Evolutionary conservation across 2,329 filamentous ascomycete species (phyloP), one percentile per base, ranked within the genome.

Genomic region (Aspergillus pseudoterreus): DNA sequence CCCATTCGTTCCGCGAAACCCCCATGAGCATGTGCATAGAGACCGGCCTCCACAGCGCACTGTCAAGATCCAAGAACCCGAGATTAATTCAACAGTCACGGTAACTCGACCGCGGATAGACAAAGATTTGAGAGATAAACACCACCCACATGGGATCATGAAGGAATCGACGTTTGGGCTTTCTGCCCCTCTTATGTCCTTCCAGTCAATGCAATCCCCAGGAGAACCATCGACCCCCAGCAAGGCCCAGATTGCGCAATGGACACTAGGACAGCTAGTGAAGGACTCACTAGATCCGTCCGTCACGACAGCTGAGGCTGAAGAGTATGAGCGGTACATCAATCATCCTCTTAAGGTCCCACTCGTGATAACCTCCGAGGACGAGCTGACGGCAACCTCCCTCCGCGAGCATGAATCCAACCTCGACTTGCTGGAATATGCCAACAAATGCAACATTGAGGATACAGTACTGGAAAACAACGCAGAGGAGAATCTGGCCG

Each of bases 251-350:
- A 68, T 72, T 24, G 87, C 90, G 12, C 90, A 96, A 67, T 92
- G 88, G 86, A 95, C 90, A 0, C 87, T 96, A 44, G 87, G 87
- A 15, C 87, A 95, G 64, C 86, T 96, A 45, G 87, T 96, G 42
- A 81, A 86, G 48, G 88, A 92, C 67, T 94, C 90, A 4, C 79
- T 97, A 42, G 88, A 96, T 58, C 94, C 94, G 1, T 85, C 84
- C 0, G 89, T 99, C 35, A 87, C 82, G 6, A 73, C 80, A 6
- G 80, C 83, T 36, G 92, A 97, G 73, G 83, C 85, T 21, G 85
- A 87, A 43, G 94, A 97, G 67, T 99, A 99, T 68, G 82, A 85
- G 52, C 84, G 87, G 21, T 99, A 97, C 71, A 85, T 99, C 59
- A 84, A 82, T 44, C 94, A 99, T 64, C 92, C 94, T 1, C 85